Percentiles rank a stretch among this genome's conserved stretches.
Evolutionary conservation across 2,329 filamentous ascomycete species (phyloP).

Genomic region (Botrytis sinoallii): DNA sequence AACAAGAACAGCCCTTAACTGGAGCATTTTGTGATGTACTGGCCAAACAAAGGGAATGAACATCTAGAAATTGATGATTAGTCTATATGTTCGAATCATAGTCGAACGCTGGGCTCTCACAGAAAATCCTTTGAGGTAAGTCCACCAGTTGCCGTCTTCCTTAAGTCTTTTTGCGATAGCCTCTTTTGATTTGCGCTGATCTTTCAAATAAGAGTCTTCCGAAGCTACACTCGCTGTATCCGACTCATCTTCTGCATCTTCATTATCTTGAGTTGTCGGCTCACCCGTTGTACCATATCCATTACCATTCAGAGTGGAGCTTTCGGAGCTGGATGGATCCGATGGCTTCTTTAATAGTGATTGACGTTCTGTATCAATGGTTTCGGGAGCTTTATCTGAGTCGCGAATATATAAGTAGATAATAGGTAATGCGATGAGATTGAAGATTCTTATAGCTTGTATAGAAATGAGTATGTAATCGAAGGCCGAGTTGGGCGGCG

Average conservation of each 20-base stretch:
- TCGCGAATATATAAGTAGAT: slow-evolving; percentile 37
- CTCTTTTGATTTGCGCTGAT: slow-evolving; percentile 52
- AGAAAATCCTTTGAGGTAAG: slow-evolving; percentile 71
- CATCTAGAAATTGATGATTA: slow-evolving; percentile 45
- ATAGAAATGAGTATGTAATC: slow-evolving; percentile 29
- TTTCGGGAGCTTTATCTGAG: slow-evolving; percentile 35
- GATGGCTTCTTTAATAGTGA: slow-evolving; percentile 50
- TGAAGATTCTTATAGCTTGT: slow-evolving; percentile 33
- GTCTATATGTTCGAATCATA: background rate
- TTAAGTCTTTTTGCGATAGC: slow-evolving; percentile 66
- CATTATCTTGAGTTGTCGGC: slow-evolving; percentile 23
- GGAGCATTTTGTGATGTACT: slow-evolving; percentile 60
- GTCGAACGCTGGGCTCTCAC: slow-evolving; percentile 36
- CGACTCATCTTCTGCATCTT: slow-evolving; percentile 20
- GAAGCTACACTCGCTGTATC: slow-evolving; percentile 37
- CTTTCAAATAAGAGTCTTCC: slow-evolving; percentile 55
- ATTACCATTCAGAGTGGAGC: slow-evolving; percentile 26
- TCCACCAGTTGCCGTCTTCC: slow-evolving; percentile 72
- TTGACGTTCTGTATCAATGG: slow-evolving; percentile 55
- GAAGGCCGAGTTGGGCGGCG: slow-evolving; percentile 26
- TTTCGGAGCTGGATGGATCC: slow-evolving; percentile 35
- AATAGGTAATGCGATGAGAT: slow-evolving; percentile 40
- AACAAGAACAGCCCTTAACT: slow-evolving; percentile 65
- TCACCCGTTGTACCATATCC: slow-evolving; percentile 33
- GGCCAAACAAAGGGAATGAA: slow-evolving; percentile 82